Conservation (phyloP, 768 basidiomycete genomes). For the Lentinula boryana region DNA sequence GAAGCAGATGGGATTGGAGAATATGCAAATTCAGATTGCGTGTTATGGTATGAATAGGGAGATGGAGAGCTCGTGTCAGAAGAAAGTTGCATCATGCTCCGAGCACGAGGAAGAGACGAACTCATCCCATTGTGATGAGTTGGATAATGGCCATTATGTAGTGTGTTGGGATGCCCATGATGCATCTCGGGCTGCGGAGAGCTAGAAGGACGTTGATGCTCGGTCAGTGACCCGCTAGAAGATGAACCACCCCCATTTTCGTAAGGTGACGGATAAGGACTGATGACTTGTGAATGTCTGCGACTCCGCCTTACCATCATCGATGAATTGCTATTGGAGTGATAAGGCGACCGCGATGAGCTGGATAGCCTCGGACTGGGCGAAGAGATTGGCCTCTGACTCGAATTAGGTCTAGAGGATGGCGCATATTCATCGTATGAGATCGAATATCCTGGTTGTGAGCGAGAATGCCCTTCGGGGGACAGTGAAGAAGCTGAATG, state of each 20-base stretch:
- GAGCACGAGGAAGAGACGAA: constrained; percentile 55
- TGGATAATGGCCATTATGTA: constrained; percentile 28
- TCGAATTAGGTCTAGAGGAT: constrained; percentile 69
- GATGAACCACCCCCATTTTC: constrained; percentile 32
- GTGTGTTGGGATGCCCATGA: constrained; percentile 9
- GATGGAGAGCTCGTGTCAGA: constrained; percentile 40
- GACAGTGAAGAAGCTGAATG: constrained; percentile 60
- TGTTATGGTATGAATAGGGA: constrained; percentile 57
- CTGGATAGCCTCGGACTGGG: constrained; percentile 66
- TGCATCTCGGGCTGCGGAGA: constrained; percentile 58
- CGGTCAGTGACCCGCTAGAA: constrained; percentile 21
- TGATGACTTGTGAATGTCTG: constrained; percentile 83
- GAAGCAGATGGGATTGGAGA: constrained; percentile 43
- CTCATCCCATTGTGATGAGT: constrained; percentile 24
- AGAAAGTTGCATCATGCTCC: constrained; percentile 81
- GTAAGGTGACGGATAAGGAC: constrained; percentile 82
- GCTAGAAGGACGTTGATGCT: constrained; percentile 62
- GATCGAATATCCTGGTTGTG: constrained; percentile 82
- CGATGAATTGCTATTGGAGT: constrained; percentile 28
- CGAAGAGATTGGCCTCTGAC: constrained; percentile 60
- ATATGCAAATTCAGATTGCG: constrained; percentile 78
- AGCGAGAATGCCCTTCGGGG: constrained; percentile 74
- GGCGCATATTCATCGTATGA: constrained; percentile 65
- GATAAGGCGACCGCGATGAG: constrained; percentile 53
- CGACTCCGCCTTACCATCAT: constrained; percentile 68